Evolutionary conservation across 2,329 filamentous ascomycete genomes (phyloP), one percentile per base, ranked within the genome.

Genomic region (Stemphylium lycopersici): DNA sequence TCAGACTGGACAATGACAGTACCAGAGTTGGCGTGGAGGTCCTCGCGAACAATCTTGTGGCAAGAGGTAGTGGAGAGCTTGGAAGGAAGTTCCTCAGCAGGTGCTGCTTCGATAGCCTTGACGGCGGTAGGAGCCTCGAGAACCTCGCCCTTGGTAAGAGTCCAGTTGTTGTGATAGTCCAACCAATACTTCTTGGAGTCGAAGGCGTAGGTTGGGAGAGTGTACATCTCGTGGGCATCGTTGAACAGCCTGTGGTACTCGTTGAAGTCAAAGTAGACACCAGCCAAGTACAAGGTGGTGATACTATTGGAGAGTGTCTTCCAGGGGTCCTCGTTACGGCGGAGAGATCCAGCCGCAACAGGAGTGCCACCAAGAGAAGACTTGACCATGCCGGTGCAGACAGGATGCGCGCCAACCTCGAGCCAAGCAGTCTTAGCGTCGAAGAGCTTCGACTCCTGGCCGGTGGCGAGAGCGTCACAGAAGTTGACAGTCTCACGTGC

Each of bases 131-230:
- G 71, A 50, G 72, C 71, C 49, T 73, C 69, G 34, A 76, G 78
- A 34, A 78, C 81, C 60, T 89, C 84, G 52, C 81, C 87, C 79
- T 92, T 92, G 56, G 82, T 86, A 33, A 91, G 76, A 29, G 81
- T 84, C 86, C 88, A 92, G 72, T 91, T 87, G 57, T 90, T 87
- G 58, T 81, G 79, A 71, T 90, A 90, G 68, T 86, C 84, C 13
- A 90, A 80, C 87, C 87, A 90, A 74, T 90, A 90, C 62, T 84
- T 85, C 79, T 90, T 90, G 59, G 84, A 78, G 69, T 91, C 86
- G 69, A 87, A 91, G 0, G 80, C 80, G 69, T 91, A 91, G 0
- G 82, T 80, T 2, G 88, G 88, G 3, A 91, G 76, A n/a, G 83
- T 78, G n/a, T 89, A 76, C 13, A 90, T 77, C 37, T 83, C 78